Evolutionary conservation across 306 rosid genomes (phyloP), one percentile per base, ranked within the genome.

Genomic region (Lagenaria siceraria): DNA sequence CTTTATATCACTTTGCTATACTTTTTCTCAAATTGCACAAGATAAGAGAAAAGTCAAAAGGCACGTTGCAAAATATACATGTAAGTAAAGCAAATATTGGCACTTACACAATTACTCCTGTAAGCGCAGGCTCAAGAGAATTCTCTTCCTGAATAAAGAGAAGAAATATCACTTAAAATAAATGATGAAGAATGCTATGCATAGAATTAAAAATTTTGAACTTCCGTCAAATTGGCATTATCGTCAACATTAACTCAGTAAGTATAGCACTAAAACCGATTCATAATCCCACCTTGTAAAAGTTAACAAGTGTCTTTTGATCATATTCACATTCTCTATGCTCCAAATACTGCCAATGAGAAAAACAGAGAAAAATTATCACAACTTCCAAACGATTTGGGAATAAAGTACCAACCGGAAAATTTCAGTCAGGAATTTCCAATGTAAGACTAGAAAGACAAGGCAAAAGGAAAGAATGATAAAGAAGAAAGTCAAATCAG

Each of bases 341-440:
- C 40, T 78, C 96, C 91, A 96, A 86, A 87, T 92, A 96, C 99
- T 96, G 72, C 87, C 72, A 24, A 54, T 54, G 55, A 27, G 11
- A 76, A 78, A 79, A 59, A 35, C 8, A 36, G 5, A 7, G 24
- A 22, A 56, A 40, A 31, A 55, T 42, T 21, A 24, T 64, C 7
- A 17, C 17, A 17, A 59, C 33, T 48, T 15, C 40, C 68, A 10
- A 35, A 55, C 2, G 21, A 52, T 65, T 14, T 48, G 33, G 64
- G 25, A 52, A 24, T 33, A 21, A n/a, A 27, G 35, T 21, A 51
- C 53, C 78, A 22, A 49, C 19, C 52, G 14, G 42, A 72, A 52
- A 51, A 27, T 11, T 27, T 18, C 36, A 13, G 25, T 51, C 27
- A 31, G 25, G 5, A 73, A 52, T 31, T 18, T 46, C 76, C 56